Base-by-base conservation (phyloP, 148 eudicot genomes). In the Diospyros lotus region DNA sequence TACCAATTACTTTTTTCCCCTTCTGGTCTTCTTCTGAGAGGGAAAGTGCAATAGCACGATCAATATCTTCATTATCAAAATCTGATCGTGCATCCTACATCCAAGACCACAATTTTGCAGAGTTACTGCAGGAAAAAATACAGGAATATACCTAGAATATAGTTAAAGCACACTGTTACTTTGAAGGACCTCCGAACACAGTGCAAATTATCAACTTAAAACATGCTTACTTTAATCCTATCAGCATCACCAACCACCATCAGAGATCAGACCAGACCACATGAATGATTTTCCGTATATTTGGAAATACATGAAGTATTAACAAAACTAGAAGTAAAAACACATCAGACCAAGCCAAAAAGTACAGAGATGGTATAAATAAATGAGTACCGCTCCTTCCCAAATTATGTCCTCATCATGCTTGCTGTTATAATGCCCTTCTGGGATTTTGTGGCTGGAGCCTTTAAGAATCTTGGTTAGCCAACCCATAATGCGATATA, bases 1-100 rank as follows among this genome's bases (percentile, higher is more conserved):
- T 81, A 92, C 97, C 95, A 46, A 87, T 79, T 56, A 86, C 85
- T 86, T 84, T 82, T 82, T 93, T 90, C 77, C 90, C 98, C 82
- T 89, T 90, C 41, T 66, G 82, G 80, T 90, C 90, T 77, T 75
- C 78, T 45, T 78, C 81, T 41, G 73, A 39, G 76, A 93, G 86
- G 64, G 98, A 91, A 71, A 86, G 86, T 75, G 98, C 98, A 80
- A 93, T 90, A 52, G 98, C 98, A 66, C 81, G 85, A 74, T 90
- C 93, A 68, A 93, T 83, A 81, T 93, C 96, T 81, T 93, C 93
- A 76, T 81, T 79, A 63, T 82, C 95, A 76, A 79, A 82, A 77
- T 93, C 92, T 14, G 89, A 82, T 84, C 80, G 81, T 12, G 83
- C 82, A 74, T 85, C 98, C 98, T 90, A 87, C 83, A 86, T 18